Evolutionary conservation across 2,329 filamentous ascomycete species (phyloP).

Genomic region (Penicillium brevicompactum): DNA sequence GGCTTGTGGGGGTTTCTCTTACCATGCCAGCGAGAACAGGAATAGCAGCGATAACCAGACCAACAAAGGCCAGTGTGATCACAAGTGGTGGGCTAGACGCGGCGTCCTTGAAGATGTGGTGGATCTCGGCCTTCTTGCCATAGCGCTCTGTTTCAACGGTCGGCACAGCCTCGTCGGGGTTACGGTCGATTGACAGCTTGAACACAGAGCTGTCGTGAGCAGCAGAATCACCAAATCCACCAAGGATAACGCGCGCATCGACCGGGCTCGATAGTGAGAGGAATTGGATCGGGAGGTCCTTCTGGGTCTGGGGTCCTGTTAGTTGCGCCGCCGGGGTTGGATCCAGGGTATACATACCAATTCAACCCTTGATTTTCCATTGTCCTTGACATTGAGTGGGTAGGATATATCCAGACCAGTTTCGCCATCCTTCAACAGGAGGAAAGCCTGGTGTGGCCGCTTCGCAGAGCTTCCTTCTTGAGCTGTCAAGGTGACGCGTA

Average conservation of each 20-base stretch:
- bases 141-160: slow-evolving; percentile 75
- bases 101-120: slow-evolving; percentile 84
- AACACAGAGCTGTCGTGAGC: slow-evolving; percentile 73
- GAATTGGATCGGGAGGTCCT: slow-evolving; percentile 85
- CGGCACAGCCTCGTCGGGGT: slow-evolving; percentile 62
- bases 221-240: slow-evolving; percentile 75
- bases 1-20: slow-evolving; percentile 37
- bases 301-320: slow-evolving; percentile 66
- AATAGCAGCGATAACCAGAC: slow-evolving; percentile 71
- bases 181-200: slow-evolving; percentile 66
- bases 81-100: slow-evolving; percentile 78
- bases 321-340: slow-evolving; percentile 18
- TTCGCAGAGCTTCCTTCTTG: slow-evolving; percentile 77
- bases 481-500: slow-evolving; percentile 81
- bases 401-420: slow-evolving; percentile 86
- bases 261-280: slow-evolving; percentile 68
- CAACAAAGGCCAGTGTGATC: slow-evolving; percentile 75
- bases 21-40: slow-evolving; percentile 73
- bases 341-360: slow-evolving; percentile 62
- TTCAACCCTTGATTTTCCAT: slow-evolving; percentile 81
- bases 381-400: slow-evolving; percentile 80
- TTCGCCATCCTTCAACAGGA: slow-evolving; percentile 73
- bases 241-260: slow-evolving; percentile 79
- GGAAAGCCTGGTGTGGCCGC: slow-evolving; percentile 91
- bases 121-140: slow-evolving; percentile 79